phyloP scores from a whole-genome alignment of 108 stramenopile genomes.

The Fistulifera pelliculosa region DNA sequence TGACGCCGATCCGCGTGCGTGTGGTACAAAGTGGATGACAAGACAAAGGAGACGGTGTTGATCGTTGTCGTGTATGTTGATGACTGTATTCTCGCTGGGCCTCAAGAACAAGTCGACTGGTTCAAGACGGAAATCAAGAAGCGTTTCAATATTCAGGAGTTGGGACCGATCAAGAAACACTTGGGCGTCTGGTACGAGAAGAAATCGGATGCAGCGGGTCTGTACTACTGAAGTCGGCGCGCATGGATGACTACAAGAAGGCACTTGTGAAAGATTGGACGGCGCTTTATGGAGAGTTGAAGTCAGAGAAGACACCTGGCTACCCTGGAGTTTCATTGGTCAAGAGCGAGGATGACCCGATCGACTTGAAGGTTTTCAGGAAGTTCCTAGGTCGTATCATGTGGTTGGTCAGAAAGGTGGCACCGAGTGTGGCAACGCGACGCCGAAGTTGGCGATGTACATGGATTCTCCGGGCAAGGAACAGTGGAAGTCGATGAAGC shows the following conservation, averaged over 20 bases:
- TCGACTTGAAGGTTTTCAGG: slow-evolving; percentile 7
- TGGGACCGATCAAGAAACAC: slow-evolving; percentile 13
- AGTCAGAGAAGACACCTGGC: slow-evolving; percentile 10
- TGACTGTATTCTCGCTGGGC: slow-evolving; percentile 10
- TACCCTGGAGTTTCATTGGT: slow-evolving; percentile 12
- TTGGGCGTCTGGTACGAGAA: slow-evolving; percentile 15
- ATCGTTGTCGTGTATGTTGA: slow-evolving; percentile 13
- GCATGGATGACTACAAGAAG: slow-evolving; percentile 2
- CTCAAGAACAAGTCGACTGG: slow-evolving; percentile 1
- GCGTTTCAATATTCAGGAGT: slow-evolving; percentile 8
- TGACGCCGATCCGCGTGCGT: slow-evolving; percentile 1
- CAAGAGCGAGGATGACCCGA: slow-evolving; percentile 1
- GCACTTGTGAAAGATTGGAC: neutral
- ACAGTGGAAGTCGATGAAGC: slow-evolving; percentile 17
- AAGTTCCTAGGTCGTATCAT: slow-evolving; percentile 12
- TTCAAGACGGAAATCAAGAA: slow-evolving; percentile 12
- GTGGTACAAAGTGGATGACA: neutral
- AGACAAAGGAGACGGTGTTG: neutral
- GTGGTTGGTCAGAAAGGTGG: slow-evolving; percentile 8
- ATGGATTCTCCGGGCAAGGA: slow-evolving; percentile 3
- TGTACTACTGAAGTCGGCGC: neutral
- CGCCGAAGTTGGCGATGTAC: slow-evolving; percentile 4
- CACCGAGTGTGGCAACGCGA: slow-evolving; percentile 10
- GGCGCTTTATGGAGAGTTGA: neutral
- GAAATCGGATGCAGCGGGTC: neutral